Evolutionary conservation across 371 early-diverging fungal species (phyloP), one percentile per base, ranked within the genome.

Genomic region (Mucor saturninus): DNA sequence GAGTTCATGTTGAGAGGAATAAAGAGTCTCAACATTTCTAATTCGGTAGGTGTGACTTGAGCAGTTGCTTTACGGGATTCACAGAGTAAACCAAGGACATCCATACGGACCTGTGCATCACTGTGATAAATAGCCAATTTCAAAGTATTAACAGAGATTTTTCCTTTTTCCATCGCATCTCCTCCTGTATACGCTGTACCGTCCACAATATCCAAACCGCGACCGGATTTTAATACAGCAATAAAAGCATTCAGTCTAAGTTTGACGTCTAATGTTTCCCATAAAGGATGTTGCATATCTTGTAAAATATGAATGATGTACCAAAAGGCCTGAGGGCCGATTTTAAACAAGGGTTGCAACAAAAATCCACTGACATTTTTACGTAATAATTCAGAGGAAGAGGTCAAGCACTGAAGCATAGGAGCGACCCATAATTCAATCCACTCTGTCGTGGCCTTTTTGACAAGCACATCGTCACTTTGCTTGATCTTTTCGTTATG

Each of bases 81-180:
- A 64, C 94, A 91, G 9, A 95, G 68, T 4, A 96, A 75, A 4
- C 91, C 93, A 46, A 94, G 75, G 0, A 90, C 89, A 60, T 95
- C 95, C 30, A 88, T 77, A 7, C 96, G 88, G n/a, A 94, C 86
- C 32, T 87, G 85, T 42, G 75, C 71, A 64, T 93, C 93, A 1
- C 82, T 79, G 61, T 94, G 93, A 55, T 84, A 76, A 53, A 92
- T 86, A 5, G 94, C 90, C 5, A 77, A 68, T 29, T 78, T 77
- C 15, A 88, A 67, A 1, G 69, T 76, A 26, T 72, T 59, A 2
- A 72, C 63, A 10, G 77, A 67, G 6, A 81, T 73, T 39, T 69
- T 73, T 48, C 62, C 55, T 2, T 65, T 9, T 7, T 70, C 43
- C 26, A 50, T 9, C 28, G 69, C 59, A 61, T 69, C 61, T 14